These are phyloP conservation scores for barrel medic (Medicago truncatula) DNA, from an alignment of 306 rosid species.

Conservation along the genomic window DNA sequence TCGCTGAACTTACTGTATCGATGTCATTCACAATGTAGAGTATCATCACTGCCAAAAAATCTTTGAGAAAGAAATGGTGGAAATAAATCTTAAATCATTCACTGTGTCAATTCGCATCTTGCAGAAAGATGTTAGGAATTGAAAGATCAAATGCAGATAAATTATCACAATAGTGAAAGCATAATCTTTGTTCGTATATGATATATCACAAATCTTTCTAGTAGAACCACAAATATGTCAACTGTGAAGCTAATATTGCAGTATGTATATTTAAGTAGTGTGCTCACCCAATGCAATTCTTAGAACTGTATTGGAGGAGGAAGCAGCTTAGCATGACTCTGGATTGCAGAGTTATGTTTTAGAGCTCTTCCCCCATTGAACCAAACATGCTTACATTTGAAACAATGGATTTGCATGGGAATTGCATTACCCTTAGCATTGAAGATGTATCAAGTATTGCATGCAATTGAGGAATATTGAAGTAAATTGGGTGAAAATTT, in stretches of 20 bases:
- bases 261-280: not conserved
- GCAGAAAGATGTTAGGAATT: conserved; percentile 5
- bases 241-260: not conserved
- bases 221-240: not conserved
- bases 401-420: conserved; percentile 1
- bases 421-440: not conserved
- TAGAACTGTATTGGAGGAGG: not conserved
- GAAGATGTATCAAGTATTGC: conserved; percentile 17
- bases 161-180: not conserved
- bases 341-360: not conserved
- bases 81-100: conserved; percentile 26
- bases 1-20: conserved; percentile 2
- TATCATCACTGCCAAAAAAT: not conserved
- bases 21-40: conserved; percentile 5
- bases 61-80: conserved; percentile 19
- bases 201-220: conserved; percentile 1
- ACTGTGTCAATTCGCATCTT: conserved; percentile 8
- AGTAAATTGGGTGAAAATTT: conserved; percentile 18
- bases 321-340: conserved; percentile 30
- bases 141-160: not conserved
- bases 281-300: conserved; percentile 25
- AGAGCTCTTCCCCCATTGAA: conserved; percentile 1
- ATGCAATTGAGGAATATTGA: conserved; percentile 2
- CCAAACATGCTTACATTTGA: conserved; percentile 12
- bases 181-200: conserved; percentile 4